Evolutionary conservation across 164 flowering plant genomes (phyloP).

Genomic region (Kingdonia uniflora): DNA sequence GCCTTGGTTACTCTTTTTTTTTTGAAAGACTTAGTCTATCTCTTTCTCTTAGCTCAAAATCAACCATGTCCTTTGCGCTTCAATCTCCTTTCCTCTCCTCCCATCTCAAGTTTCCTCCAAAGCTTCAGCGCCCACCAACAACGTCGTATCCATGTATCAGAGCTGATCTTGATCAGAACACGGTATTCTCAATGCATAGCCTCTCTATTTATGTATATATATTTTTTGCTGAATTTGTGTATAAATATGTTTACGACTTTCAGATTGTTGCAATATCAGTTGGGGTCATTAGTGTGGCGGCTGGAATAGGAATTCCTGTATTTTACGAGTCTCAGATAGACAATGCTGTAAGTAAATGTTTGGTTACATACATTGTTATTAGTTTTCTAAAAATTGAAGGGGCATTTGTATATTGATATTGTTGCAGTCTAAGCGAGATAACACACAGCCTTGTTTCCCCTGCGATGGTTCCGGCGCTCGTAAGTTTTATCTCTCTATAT

Average conservation of each 20-base stretch:
- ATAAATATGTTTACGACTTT: not conserved
- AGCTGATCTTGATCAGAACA: conserved; percentile 29
- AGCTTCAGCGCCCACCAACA: conserved; percentile 10
- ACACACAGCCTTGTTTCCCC: conserved; percentile 93
- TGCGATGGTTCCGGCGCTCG: conserved; percentile 91
- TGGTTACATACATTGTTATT: not conserved
- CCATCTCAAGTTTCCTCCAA: conserved; percentile 12
- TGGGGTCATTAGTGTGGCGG: conserved; percentile 75
- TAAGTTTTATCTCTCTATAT: conserved; percentile 12
- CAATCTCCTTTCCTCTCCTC: conserved; percentile 18
- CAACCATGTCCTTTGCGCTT: conserved; percentile 16
- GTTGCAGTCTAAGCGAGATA: conserved; percentile 84
- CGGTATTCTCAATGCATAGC: conserved; percentile 11
- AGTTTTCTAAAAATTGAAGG: too few relatives aligned
- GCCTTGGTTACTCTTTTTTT: too few relatives aligned
- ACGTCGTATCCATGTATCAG: conserved; percentile 20
- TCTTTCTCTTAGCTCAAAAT: not conserved
- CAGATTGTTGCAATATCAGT: conserved; percentile 83
- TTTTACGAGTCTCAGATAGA: conserved; percentile 91
- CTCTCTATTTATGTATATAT: not conserved
- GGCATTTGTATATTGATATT: not conserved
- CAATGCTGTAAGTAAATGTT: conserved; percentile 66
- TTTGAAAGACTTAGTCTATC: too few relatives aligned
- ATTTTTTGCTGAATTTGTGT: too few relatives aligned
- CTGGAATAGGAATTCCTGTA: conserved; percentile 89